Conservation (phyloP, 805 yeast genomes). For the Starmera caribaea region DNA sequence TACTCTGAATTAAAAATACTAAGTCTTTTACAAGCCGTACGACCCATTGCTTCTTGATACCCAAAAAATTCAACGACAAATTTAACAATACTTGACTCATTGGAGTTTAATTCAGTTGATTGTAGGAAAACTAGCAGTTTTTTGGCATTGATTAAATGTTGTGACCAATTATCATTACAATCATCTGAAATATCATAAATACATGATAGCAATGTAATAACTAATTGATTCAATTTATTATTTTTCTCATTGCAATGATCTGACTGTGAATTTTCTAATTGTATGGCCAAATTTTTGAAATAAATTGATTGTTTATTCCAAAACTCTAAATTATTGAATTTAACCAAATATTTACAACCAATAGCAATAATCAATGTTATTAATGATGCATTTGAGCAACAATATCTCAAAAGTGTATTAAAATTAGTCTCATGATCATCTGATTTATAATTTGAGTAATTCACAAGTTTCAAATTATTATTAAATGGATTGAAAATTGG, state of each 20-base stretch:
- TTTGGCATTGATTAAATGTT: slow-evolving; percentile 2
- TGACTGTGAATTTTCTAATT: not conserved
- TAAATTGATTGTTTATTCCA: slow-evolving; percentile 2
- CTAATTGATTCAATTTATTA: not conserved
- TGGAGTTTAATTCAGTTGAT: not conserved
- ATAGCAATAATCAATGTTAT: slow-evolving; percentile 1
- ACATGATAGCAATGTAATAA: slow-evolving; percentile 4
- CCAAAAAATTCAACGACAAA: slow-evolving; percentile 4
- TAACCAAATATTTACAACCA: slow-evolving; percentile 4
- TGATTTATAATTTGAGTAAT: too few species aligned
- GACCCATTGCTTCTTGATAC: slow-evolving; percentile 6
- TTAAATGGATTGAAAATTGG: slow-evolving; percentile 6
- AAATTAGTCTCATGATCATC: too few species aligned
- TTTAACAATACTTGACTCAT: not conserved
- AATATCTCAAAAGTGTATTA: too few species aligned
- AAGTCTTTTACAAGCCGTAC: slow-evolving; percentile 5
- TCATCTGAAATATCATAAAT: slow-evolving; percentile 4
- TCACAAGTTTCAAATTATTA: not conserved
- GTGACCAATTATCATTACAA: slow-evolving; percentile 6
- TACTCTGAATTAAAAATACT: slow-evolving; percentile 3
- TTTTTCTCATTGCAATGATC: not conserved
- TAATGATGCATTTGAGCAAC: too few species aligned
- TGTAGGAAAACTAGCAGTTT: not conserved
- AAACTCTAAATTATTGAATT: not conserved
- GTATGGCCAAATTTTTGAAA: slow-evolving; percentile 1